Base-by-base conservation (phyloP, 768 basidiomycete genomes). In the Collybiopsis luxurians region DNA sequence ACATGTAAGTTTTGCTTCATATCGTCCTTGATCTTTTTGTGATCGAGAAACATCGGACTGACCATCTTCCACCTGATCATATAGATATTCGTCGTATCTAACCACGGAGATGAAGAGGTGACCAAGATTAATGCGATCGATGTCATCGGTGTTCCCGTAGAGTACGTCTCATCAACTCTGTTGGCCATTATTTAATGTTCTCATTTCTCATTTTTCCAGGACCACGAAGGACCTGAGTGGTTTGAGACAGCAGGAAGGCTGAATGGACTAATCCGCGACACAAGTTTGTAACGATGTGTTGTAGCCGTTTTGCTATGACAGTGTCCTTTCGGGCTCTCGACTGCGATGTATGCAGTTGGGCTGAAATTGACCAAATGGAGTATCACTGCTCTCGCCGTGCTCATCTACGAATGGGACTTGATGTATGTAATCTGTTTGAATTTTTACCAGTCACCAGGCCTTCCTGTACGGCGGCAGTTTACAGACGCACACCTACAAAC, bases 51-150 rank as follows among this genome's bases (percentile, higher is more conserved):
- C 5, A 24, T 46, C n/a, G 38, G 38, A 36, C 26, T 31, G 11
- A 19, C n/a, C 2, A 10, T 47, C n/a, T n/a, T n/a, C n/a, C 17
- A 4, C 3, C 30, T 19, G 13, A n/a, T 11, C 21, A 2, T 49
- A 12, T 57, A 90, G 87, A 79, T 91, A 39, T 90, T 91, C 63
- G 80, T 91, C 39, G 76, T 71, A 34, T 82, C 82, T 5, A 89
- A 89, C 60, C 84, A 89, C 56, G 85, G 80, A 0, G 81, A 63
- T 34, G 79, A 77, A 36, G 86, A 90, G 4, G 75, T 80, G 63
- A 88, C 89, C 3, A 75, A 85, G 19, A 84, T 91, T 58, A 85
- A 90, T 63, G 78, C 70, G 26, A 70, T 91, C 45, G 89, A 91
- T 63, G 66, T 90, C 12, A 72, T 85, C 21, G 89, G 90, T 11